Evolutionary conservation across 1,284 basidiomycete species (phyloP).

Genomic region (Fistulina hepatica): DNA sequence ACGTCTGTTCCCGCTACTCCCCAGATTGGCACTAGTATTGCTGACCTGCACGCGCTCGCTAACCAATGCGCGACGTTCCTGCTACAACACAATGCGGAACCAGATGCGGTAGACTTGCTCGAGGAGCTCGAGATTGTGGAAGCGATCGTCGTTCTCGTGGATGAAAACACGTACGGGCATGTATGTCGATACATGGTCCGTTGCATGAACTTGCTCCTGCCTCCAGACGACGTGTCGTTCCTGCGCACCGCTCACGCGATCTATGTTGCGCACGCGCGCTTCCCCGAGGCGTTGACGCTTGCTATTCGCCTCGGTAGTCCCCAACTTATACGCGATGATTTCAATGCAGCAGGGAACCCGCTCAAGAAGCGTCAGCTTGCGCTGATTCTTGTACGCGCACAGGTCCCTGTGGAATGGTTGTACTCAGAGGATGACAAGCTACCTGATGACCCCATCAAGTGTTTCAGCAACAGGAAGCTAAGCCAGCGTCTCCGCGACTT

Average conservation of each 20-base stretch:
- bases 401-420: constrained; percentile 88
- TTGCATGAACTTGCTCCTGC: constrained; percentile 85
- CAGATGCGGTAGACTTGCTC: constrained; percentile 93
- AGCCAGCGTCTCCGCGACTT: constrained; percentile 83
- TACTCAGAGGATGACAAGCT: constrained; percentile 64
- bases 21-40: constrained; percentile 39
- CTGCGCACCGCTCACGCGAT: constrained; percentile 85
- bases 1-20: constrained; percentile 31
- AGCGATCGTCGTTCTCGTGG: constrained; percentile 66
- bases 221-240: constrained; percentile 90
- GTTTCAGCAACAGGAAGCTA: constrained; percentile 77
- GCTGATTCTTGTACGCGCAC: constrained; percentile 86
- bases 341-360: constrained; percentile 79
- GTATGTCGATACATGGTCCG: constrained; percentile 98
- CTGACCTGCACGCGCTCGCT: constrained; percentile 72
- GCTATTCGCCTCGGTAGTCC: constrained; percentile 82
- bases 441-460: constrained; percentile 76
- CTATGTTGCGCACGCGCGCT: constrained; percentile 82
- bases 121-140: constrained; percentile 92
- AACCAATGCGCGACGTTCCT: constrained; percentile 88
- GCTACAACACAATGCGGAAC: constrained; percentile 92
- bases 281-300: constrained; percentile 85
- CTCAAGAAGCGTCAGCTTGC: constrained; percentile 95
- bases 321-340: constrained; percentile 76
- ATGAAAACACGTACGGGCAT: constrained; percentile 81